phyloP scores from a whole-genome alignment of 1,139 yeast species.

The Taphrina confusa region DNA sequence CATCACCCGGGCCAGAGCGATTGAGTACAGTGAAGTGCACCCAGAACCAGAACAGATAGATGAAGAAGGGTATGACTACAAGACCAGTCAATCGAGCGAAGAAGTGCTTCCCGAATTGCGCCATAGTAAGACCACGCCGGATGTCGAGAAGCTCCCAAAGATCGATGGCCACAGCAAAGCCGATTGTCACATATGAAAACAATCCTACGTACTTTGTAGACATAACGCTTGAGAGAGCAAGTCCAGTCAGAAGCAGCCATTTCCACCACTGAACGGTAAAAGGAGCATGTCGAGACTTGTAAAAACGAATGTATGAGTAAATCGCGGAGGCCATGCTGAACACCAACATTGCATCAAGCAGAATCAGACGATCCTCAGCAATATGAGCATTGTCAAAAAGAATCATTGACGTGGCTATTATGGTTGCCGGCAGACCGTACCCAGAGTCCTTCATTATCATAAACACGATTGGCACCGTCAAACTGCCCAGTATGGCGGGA shows the following conservation, averaged over 20 bases:
- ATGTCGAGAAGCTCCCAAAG: conserved; percentile 83
- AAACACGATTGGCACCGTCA: conserved; percentile 80
- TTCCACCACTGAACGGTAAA: conserved; percentile 76
- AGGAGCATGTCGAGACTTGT: conserved; percentile 67
- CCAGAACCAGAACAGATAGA: conserved; percentile 91
- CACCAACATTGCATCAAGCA: conserved; percentile 85
- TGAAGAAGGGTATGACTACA: conserved; percentile 73
- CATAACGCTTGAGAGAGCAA: conserved; percentile 82
- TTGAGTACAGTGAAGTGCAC: conserved; percentile 79
- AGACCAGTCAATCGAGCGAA: conserved; percentile 72
- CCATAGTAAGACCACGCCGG: conserved; percentile 65
- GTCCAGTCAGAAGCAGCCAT: conserved; percentile 83
- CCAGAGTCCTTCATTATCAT: conserved; percentile 80
- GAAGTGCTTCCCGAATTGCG: conserved; percentile 66
- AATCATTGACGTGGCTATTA: conserved; percentile 76
- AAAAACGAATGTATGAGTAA: conserved; percentile 74
- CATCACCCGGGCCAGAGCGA: conserved; percentile 94
- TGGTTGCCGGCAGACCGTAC: conserved; percentile 74
- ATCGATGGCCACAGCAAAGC: conserved; percentile 80
- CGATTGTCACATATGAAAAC: conserved; percentile 83
- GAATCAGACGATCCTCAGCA: conserved; percentile 82
- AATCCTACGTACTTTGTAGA: conserved; percentile 93
- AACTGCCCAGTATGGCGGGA: conserved; percentile 77
- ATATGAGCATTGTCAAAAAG: conserved; percentile 91
- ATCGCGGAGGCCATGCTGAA: conserved; percentile 78